phyloP scores from a whole-genome alignment of 2,329 filamentous ascomycete genomes.

The Cladosporium sp. region DNA sequence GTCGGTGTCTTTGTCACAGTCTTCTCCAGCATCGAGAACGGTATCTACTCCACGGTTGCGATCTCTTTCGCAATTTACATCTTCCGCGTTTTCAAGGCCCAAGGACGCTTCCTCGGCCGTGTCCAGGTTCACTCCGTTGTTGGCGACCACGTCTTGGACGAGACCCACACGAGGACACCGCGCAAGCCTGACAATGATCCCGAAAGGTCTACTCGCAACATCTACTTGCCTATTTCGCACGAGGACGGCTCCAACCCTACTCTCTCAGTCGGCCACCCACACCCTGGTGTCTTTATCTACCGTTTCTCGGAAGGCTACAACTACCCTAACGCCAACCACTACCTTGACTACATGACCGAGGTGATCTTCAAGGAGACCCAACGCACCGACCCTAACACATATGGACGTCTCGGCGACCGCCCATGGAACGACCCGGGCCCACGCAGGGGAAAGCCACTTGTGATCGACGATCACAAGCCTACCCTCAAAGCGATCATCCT shows the following conservation, averaged over 20 bases:
- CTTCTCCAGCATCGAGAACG: conserved; percentile 85
- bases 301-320: conserved; percentile 93
- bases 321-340: conserved; percentile 90
- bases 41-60: conserved; percentile 83
- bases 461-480: conserved; percentile 58
- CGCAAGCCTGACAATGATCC: conserved; percentile 42
- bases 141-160: conserved; percentile 69
- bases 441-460: conserved; percentile 53
- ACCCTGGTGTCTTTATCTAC: conserved; percentile 94
- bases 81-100: conserved; percentile 80
- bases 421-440: conserved; percentile 95
- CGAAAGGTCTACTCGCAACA: conserved; percentile 64
- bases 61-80: conserved; percentile 77
- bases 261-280: conserved; percentile 75
- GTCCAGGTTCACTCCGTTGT: conserved; percentile 83
- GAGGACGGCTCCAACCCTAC: conserved; percentile 88
- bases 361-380: conserved; percentile 63
- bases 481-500: conserved; percentile 86
- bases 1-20: conserved; percentile 87
- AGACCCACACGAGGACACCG: conserved; percentile 40
- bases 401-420: conserved; percentile 64
- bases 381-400: conserved; percentile 71
- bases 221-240: conserved; percentile 86
- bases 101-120: conserved; percentile 79
- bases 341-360: conserved; percentile 68